Percentiles rank a stretch among this genome's conserved stretches.
phyloP scores from a whole-genome alignment of 1,284 basidiomycete genomes.

The Xerocomus amazonicus region DNA sequence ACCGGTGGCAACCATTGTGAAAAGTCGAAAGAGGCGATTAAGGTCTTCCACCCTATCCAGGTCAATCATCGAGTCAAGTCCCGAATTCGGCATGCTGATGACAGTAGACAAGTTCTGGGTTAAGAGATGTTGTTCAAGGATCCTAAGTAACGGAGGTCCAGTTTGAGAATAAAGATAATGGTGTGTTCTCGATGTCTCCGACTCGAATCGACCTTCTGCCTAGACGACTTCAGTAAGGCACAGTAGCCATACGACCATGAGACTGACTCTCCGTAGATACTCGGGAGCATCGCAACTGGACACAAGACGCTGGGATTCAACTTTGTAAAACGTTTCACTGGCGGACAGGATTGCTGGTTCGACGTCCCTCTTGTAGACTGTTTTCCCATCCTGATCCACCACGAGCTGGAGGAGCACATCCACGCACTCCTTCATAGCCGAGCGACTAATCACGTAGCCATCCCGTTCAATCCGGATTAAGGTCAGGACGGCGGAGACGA shows the following conservation, averaged over 20 bases:
- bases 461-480: slow-evolving; percentile 92
- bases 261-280: slow-evolving; percentile 75
- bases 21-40: slow-evolving; percentile 78
- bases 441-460: slow-evolving; percentile 88
- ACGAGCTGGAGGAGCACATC: slow-evolving; percentile 79
- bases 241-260: background rate
- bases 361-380: slow-evolving; percentile 83
- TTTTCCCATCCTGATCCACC: slow-evolving; percentile 47
- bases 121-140: slow-evolving; percentile 79
- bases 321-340: slow-evolving; percentile 77
- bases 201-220: slow-evolving; percentile 80
- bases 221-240: slow-evolving; percentile 36
- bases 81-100: slow-evolving; percentile 81
- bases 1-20: slow-evolving; percentile 68
- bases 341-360: slow-evolving; percentile 82
- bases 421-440: slow-evolving; percentile 85
- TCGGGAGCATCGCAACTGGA: slow-evolving; percentile 77
- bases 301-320: slow-evolving; percentile 72
- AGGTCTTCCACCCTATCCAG: slow-evolving; percentile 76
- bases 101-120: slow-evolving; percentile 74
- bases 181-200: slow-evolving; percentile 85
- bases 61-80: slow-evolving; percentile 88
- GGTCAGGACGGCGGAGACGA: slow-evolving; percentile 79
- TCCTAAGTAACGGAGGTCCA: slow-evolving; percentile 62
- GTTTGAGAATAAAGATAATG: slow-evolving; percentile 87